These are phyloP conservation scores for Citrus reticulata DNA, from an alignment of 345 rosid genomes.

Conservation along the genomic window DNA sequence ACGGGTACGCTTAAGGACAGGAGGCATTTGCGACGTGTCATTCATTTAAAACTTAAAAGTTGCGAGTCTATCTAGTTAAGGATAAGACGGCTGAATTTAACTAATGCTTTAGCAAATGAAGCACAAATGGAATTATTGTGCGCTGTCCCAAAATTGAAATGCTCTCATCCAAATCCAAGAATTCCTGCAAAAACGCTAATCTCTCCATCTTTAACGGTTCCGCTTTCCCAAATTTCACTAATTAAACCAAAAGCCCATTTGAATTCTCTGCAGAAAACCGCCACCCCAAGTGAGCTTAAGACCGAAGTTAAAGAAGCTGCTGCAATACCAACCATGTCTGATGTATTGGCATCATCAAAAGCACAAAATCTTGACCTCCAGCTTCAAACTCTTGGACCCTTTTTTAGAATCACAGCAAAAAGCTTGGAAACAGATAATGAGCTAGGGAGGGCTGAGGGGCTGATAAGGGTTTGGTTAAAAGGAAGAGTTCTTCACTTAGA, in stretches of 20 bases:
- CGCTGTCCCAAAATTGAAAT: not conserved
- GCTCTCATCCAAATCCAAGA: not conserved
- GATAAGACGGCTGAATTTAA: not conserved
- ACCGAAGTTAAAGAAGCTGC: slow-evolving; percentile 1
- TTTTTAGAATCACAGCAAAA: slow-evolving; percentile 73
- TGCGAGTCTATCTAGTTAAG: not conserved
- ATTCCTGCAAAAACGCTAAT: not conserved
- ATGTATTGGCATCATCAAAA: slow-evolving; percentile 59
- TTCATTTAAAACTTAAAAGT: not conserved
- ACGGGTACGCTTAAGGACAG: not conserved
- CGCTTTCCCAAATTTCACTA: not conserved
- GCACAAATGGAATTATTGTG: not conserved
- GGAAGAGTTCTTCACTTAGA: slow-evolving; percentile 85
- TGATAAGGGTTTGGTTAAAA: slow-evolving; percentile 66
- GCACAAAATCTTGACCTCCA: slow-evolving; percentile 70
- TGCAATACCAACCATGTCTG: slow-evolving; percentile 64
- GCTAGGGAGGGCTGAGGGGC: slow-evolving; percentile 75
- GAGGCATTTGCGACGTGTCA: not conserved
- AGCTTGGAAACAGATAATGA: slow-evolving; percentile 50
- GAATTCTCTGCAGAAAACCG: slow-evolving; percentile 3
- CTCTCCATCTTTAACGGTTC: not conserved
- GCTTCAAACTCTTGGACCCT: slow-evolving; percentile 73
- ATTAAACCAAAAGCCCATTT: slow-evolving; percentile 9
- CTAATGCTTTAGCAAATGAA: not conserved
- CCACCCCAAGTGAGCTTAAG: not conserved